Base-by-base conservation (phyloP, 2,329 filamentous ascomycete genomes). In the Alternaria atra region DNA sequence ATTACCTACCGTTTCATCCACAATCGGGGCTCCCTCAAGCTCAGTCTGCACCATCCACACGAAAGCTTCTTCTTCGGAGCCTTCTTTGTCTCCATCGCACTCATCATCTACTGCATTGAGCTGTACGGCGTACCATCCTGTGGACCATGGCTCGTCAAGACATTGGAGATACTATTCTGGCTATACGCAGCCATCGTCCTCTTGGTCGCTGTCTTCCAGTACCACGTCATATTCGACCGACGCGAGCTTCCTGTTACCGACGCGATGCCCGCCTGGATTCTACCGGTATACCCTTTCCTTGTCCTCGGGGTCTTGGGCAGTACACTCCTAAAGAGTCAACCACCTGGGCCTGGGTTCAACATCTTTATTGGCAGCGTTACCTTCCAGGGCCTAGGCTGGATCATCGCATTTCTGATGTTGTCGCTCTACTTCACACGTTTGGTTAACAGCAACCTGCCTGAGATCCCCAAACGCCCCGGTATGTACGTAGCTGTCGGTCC, bases 171-270 rank as follows among this genome's bases (percentile, higher is more conserved):
- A 0, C 81, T 87, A 1, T 94, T 92, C 76, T 94, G 91, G 91
- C 75, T 82, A 0, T 94, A 93, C 71, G 83, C 89, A 10, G 80
- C 81, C 2, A 75, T 85, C 25, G 69, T 69, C 6, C 60, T 64
- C 15, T 47, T 73, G 2, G 68, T 72, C 17, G 68, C 90, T 74
- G 97, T 98, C 91, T 89, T 98, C 69, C 94, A 98, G 86, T 98
- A 98, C 84, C 94, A 98, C 80, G 95, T 98, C 76, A 91, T 97
- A 77, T 98, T 98, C 87, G 94, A 90, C 81, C 88, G 91, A 75
- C 93, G 97, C 71, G 62, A 72, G 46, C 68, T 81, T 15, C 75
- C 72, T 43, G 71, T 80, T 12, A 69, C 76, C 6, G 77, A 79
- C 25, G 79, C 80, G 48, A 77, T 80, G 39, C 78, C 79, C 0